These are phyloP conservation scores for Xylaria sp. DNA, from an alignment of 2,329 filamentous ascomycete species.

Conservation along the genomic window DNA sequence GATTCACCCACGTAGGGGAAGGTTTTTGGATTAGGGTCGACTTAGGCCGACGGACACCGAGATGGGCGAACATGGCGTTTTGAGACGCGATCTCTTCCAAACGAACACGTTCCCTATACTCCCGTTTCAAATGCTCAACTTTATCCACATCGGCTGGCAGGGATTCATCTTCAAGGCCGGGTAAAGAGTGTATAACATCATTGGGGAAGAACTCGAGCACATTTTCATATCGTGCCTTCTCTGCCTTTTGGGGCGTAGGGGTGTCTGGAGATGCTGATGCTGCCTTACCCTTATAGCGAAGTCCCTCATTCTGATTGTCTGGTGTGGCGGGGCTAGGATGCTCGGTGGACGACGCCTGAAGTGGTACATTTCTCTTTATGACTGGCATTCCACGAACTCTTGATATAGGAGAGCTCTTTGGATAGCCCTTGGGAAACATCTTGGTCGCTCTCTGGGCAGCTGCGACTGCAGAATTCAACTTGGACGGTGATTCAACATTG, in stretches of 20 bases:
- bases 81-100: slow-evolving; percentile 18
- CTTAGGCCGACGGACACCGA: slow-evolving; percentile 35
- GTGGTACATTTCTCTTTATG: neutral
- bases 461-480: neutral
- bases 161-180: slow-evolving; percentile 31
- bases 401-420: neutral
- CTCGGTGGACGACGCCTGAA: too few species aligned
- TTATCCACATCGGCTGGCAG: slow-evolving; percentile 16
- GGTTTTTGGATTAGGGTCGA: slow-evolving; percentile 28
- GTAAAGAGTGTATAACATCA: slow-evolving; percentile 32
- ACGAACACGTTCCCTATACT: slow-evolving; percentile 23
- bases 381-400: neutral
- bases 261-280: neutral
- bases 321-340: neutral
- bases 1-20: slow-evolving; percentile 34
- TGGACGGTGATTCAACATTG: neutral
- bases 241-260: neutral
- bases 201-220: slow-evolving; percentile 35
- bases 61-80: slow-evolving; percentile 21
- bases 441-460: slow-evolving; percentile 24
- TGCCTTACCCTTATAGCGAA: slow-evolving; percentile 3
- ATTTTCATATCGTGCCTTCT: slow-evolving; percentile 25
- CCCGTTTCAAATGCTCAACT: slow-evolving; percentile 22
- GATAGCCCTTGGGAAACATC: slow-evolving; percentile 14
- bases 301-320: neutral